phyloP scores from a whole-genome alignment of 2,329 filamentous ascomycete species.

The Thelonectria blattea region DNA sequence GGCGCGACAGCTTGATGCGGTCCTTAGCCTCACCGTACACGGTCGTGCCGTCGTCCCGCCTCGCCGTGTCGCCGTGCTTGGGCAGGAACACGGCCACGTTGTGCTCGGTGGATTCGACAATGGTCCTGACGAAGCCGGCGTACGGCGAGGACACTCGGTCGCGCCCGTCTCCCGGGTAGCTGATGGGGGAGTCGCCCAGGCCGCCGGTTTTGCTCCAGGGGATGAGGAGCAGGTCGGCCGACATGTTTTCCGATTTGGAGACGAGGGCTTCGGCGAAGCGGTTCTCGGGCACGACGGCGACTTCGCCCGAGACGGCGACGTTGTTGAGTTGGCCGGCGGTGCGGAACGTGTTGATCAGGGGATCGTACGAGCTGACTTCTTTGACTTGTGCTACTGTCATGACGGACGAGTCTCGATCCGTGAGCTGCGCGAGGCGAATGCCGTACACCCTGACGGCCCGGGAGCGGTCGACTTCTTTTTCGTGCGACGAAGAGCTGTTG shows the following conservation, averaged over 20 bases:
- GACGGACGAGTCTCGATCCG: constrained; percentile 11
- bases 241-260: constrained; percentile 7
- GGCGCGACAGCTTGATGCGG: constrained; percentile 5
- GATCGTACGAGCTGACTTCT: constrained; percentile 4
- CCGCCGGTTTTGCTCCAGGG: constrained; percentile 11
- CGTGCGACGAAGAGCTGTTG: not conserved
- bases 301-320: constrained; percentile 8
- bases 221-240: constrained; percentile 6
- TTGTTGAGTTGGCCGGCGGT: constrained; percentile 13
- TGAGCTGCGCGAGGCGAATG: constrained; percentile 4
- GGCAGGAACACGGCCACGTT: constrained; percentile 13
- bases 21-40: not conserved
- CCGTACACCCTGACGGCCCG: constrained; percentile 4
- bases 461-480: not conserved
- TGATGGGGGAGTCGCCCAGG: not conserved
- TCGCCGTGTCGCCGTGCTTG: constrained; percentile 2
- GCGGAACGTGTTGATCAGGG: constrained; percentile 14
- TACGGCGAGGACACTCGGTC: constrained; percentile 7
- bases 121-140: constrained; percentile 7
- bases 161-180: not conserved
- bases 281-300: not conserved
- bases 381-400: constrained; percentile 8
- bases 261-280: constrained; percentile 11
- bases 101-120: constrained; percentile 3
- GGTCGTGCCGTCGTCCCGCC: too few species aligned